Evolutionary conservation across 495 filamentous ascomycete genomes (phyloP), one percentile per base, ranked within the genome.

Genomic region (Annulohypoxylon maeteangense): DNA sequence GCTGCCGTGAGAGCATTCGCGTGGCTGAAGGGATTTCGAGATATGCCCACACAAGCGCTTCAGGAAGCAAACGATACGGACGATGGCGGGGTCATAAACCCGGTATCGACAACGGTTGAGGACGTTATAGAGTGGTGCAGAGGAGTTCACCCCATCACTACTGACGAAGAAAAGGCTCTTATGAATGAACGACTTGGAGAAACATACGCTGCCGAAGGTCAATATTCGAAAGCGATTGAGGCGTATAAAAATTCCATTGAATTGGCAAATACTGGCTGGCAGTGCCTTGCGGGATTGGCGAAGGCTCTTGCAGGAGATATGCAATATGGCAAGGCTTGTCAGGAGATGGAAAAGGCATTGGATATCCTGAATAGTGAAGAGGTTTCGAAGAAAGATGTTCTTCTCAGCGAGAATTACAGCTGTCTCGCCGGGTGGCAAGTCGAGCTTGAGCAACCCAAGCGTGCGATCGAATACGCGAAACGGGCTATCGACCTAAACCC

Each of bases 161-260:
- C n/a, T 16, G 27, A 54, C n/a, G 50, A 54, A 12, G 50, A 16
- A 8, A 32, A 54, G 27, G 50, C 50, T 20, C 50, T 54, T 18
- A 54, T 54, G 50, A 8, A 54, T 34, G 50, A 54, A 20, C 27
- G 50, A 18, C 50, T 54, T 18, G 50, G 50, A 34, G 50, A 54
- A 20, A 54, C 50, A 16, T 54, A 54, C 27, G 14, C 10, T 18
- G 27, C 27, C 6, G 27, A 20, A 54, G 29, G 0, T n/a, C n/a
- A 34, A 20, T 54, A 10, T 34, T 3, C n/a, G 29, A 20, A 54
- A 20, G 50, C 50, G 29, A 54, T 54, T 20, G 50, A 18, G 8
- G 27, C 50, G 7, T 54, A 22, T 5, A 34, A 22, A 6, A 20
- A 8, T 20, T 32, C 50, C 10, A 34, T 34, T 4, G 29, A 16